Evolutionary conservation across 192 early-diverging fungal genomes (phyloP).

Genomic region (Dissophora ornata): DNA sequence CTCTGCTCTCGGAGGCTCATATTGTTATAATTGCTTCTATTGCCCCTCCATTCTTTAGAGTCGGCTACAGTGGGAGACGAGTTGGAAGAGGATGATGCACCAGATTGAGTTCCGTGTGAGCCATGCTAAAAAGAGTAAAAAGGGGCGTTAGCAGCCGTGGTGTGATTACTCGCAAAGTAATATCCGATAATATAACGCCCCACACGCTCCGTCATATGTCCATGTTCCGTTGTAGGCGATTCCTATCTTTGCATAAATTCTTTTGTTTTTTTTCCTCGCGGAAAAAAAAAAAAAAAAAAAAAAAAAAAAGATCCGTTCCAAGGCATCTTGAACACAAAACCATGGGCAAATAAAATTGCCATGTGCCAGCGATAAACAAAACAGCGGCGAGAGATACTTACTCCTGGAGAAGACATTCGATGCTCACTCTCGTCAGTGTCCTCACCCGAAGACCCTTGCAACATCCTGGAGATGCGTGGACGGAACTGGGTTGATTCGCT

Average conservation of each 20-base stretch:
- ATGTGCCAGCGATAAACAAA: slow-evolving; percentile 11
- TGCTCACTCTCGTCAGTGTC: slow-evolving; percentile 29
- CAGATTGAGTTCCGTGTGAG: slow-evolving; percentile 28
- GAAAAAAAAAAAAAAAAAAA: neutral
- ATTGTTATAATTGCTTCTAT: slow-evolving; percentile 25
- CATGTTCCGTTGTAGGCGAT: neutral
- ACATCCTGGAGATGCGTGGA: slow-evolving; percentile 12
- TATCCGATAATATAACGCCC: neutral
- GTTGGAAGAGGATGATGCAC: slow-evolving; percentile 19
- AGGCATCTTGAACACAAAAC: slow-evolving; percentile 24
- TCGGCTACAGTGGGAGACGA: neutral
- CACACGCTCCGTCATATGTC: neutral
- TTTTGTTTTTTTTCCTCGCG: no score
- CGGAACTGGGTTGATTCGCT: slow-evolving; percentile 33
- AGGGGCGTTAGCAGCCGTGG: neutral
- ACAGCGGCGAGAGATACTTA: slow-evolving; percentile 9
- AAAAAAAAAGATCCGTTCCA: neutral
- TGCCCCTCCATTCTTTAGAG: slow-evolving; percentile 25
- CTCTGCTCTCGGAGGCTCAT: slow-evolving; percentile 41
- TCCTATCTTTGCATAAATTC: neutral
- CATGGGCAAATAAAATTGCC: slow-evolving; percentile 5
- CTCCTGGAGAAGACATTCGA: slow-evolving; percentile 20
- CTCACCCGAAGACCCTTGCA: slow-evolving; percentile 17
- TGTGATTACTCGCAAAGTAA: no score
- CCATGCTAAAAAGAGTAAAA: slow-evolving; percentile 15